Base-by-base conservation (phyloP, 768 basidiomycete species). In the Termitomyces sp. region DNA sequence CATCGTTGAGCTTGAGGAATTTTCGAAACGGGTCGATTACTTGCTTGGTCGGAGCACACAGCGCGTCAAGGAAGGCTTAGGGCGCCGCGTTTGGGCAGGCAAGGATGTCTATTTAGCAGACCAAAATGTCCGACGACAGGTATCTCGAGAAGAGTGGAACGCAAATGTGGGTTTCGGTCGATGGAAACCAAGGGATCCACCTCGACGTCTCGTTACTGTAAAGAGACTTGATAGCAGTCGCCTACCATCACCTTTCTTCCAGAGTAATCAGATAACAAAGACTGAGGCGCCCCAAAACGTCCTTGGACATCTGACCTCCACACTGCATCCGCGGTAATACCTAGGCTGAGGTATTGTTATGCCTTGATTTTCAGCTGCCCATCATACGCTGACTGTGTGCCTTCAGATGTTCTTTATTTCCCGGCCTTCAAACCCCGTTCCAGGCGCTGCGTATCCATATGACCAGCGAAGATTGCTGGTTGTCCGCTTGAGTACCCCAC, bases 11-110 rank as follows among this genome's bases (percentile, higher is more conserved):
- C 70, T 91, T 22, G 66, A 73, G 49, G 60, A 66, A 2, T 74
- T 90, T 49, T 65, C 73, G 35, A 58, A 64, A 3, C 74, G 70
- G 31, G 66, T 84, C 12, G 65, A 66, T 12, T 68, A 70, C n/a
- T 68, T 78, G 2, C 58, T 82, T 7, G 77, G 71, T 5, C 81
- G 87, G 10, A 80, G 73, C 16, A 72, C 73, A 3, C 81, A 85
- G 57, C 80, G 89, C 16, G 53, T 83, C n/a, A 89, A 89, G 69
- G 88, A 91, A 69, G 76, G 81, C 29, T 69, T 91, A n/a, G 88
- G 88, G 9, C 81, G 90, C n/a, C 82, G 90, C 11, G 81, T 91
- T 0, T 90, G 88, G 88, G 65, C 59, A 5, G 74, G 66, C 31
- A 83, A 80, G 66, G 70, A 83, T 51, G 59, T 92, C 3, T 91